These are phyloP conservation scores for Urtica urens DNA, from an alignment of 306 rosid species.

Conservation along the genomic window DNA sequence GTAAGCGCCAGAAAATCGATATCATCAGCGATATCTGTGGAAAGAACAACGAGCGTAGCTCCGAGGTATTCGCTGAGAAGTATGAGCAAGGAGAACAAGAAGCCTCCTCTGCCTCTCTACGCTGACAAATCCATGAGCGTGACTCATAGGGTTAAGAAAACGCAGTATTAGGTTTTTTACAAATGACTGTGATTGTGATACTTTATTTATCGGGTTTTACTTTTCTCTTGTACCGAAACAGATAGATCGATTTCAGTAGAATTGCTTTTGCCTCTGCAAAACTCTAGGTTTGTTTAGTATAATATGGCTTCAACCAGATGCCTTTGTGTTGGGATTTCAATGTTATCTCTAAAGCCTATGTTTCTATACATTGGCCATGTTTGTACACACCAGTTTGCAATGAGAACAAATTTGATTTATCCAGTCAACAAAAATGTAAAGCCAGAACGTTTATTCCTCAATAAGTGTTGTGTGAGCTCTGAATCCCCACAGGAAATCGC, in stretches of 20 bases:
- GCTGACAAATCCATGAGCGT: conserved; percentile 26
- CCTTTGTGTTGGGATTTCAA: too few relatives aligned
- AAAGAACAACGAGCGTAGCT: conserved; percentile 27
- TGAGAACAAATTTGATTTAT: too few relatives aligned
- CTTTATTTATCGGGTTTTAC: not conserved
- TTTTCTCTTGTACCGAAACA: not conserved
- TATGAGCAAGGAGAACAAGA: conserved; percentile 68
- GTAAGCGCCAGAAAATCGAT: conserved; percentile 56
- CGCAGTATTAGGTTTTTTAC: conserved; percentile 14
- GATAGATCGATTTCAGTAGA: not conserved
- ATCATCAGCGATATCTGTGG: conserved; percentile 43
- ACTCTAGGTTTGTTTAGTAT: not conserved
- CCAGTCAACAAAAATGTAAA: too few relatives aligned
- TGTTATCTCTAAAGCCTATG: too few relatives aligned
- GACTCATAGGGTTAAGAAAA: conserved; percentile 29
- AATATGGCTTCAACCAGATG: too few relatives aligned
- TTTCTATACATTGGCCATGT: too few relatives aligned
- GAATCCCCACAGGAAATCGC: conserved; percentile 23
- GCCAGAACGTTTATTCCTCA: too few relatives aligned
- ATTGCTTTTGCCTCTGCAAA: conserved; percentile 4
- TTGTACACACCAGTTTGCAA: too few relatives aligned
- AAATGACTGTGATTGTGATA: not conserved
- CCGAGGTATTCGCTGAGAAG: conserved; percentile 88
- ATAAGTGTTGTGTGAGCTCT: conserved; percentile 15
- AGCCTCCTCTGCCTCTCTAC: conserved; percentile 41